These are phyloP conservation scores for Kuraishia cidri DNA, from an alignment of 805 yeast species.

Conservation along the genomic window DNA sequence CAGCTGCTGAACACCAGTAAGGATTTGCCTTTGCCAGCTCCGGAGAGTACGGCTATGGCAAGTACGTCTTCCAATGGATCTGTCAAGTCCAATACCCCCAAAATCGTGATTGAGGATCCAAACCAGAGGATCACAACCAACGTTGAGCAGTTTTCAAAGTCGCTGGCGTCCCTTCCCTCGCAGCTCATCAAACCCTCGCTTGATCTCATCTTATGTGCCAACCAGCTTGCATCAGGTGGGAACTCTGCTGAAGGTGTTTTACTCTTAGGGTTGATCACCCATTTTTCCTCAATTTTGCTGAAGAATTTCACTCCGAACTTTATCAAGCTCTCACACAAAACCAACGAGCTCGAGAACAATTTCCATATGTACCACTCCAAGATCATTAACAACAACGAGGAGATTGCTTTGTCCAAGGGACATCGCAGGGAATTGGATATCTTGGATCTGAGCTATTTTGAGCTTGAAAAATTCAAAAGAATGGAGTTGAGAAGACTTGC, in stretches of 20 bases:
- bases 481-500: slow-evolving; percentile 67
- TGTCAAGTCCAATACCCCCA: slow-evolving; percentile 5
- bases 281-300: slow-evolving; percentile 65
- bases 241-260: slow-evolving; percentile 75
- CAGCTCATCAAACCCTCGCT: slow-evolving; percentile 78
- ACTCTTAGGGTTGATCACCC: slow-evolving; percentile 71
- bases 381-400: slow-evolving; percentile 72
- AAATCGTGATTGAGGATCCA: slow-evolving; percentile 48
- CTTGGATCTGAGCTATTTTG: slow-evolving; percentile 74
- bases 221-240: slow-evolving; percentile 60
- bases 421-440: slow-evolving; percentile 70
- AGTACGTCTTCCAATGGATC: slow-evolving; percentile 14
- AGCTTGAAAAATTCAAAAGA: slow-evolving; percentile 68
- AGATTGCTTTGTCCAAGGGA: slow-evolving; percentile 79
- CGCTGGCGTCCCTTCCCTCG: slow-evolving; percentile 69
- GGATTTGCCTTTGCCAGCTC: too few relatives aligned
- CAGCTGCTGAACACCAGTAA: slow-evolving; percentile 47
- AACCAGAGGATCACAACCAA: slow-evolving; percentile 81
- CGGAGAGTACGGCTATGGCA: background rate
- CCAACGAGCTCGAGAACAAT: slow-evolving; percentile 77
- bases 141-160: slow-evolving; percentile 61
- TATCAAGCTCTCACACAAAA: slow-evolving; percentile 67
- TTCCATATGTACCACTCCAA: slow-evolving; percentile 79
- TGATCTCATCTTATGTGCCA: slow-evolving; percentile 73
- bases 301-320: slow-evolving; percentile 84